Conservation (phyloP, 2,329 filamentous ascomycete genomes). For the Xylaria sp. region DNA sequence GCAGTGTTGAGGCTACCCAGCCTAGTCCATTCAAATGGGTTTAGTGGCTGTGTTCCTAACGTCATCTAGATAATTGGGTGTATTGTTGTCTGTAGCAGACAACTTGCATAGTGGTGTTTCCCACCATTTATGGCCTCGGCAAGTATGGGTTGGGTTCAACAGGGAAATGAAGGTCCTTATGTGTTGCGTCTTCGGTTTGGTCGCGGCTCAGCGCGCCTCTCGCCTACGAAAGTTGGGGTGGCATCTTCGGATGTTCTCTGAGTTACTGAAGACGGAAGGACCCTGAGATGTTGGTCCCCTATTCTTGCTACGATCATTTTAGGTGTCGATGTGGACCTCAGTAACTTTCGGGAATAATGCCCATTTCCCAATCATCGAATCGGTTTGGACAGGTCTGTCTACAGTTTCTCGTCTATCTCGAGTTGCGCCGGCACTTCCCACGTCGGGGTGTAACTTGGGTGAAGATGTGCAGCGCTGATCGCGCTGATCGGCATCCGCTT, state of each 20-base stretch:
- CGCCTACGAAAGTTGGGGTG: not conserved
- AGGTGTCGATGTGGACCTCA: conserved; percentile 8
- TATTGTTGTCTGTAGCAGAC: conserved; percentile 1
- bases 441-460: conserved; percentile 20
- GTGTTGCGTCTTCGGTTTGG: not conserved
- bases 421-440: conserved; percentile 26
- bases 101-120: conserved; percentile 4
- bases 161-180: not conserved
- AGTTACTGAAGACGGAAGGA: conserved; percentile 21
- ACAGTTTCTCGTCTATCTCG: conserved; percentile 21
- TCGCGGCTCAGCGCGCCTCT: not conserved
- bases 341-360: conserved; percentile 10
- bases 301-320: conserved; percentile 8
- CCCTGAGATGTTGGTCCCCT: conserved; percentile 21
- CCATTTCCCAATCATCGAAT: conserved; percentile 4
- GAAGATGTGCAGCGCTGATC: conserved; percentile 24
- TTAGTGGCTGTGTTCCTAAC: conserved; percentile 27
- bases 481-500: conserved; percentile 28
- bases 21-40: conserved; percentile 24
- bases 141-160: not conserved
- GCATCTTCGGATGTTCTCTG: not conserved
- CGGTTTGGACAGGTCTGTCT: conserved; percentile 3
- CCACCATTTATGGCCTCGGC: not conserved
- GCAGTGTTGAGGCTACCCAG: conserved; percentile 34
- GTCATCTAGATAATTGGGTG: conserved; percentile 22